Evolutionary conservation across 2,329 filamentous ascomycete genomes (phyloP), one percentile per base, ranked within the genome.

Genomic region (Pseudocercospora musae): DNA sequence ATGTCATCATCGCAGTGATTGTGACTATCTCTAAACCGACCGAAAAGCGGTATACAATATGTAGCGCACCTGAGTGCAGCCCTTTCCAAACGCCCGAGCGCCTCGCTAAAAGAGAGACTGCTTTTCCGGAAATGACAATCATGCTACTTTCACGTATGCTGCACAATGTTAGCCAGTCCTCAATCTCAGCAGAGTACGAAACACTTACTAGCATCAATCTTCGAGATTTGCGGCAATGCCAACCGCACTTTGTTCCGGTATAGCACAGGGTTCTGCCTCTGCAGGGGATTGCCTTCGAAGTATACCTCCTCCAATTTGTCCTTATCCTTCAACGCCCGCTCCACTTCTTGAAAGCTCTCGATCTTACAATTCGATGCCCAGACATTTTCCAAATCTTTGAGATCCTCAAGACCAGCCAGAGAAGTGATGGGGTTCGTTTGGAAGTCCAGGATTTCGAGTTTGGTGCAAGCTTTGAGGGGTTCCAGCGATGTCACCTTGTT

Each of bases 171-270:
- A 25, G 21, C 48, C 48, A 27, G 23, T 21, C 10, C 15, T 23
- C 23, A n/a, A 23, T 11, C 44, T 31, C 7, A 37, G 9, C 6
- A n/a, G 15, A 15, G 27, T 18, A 37, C 9, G 27, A 2, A 18
- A 23, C 9, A 91, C 92, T 87, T 82, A 97, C 94, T 96, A 62
- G 95, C 95, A 85, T 99, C 95, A 75, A 99, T 97, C 81, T 99
- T 93, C 74, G 85, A 85, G 57, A 99, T 81, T 76, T 95, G 89
- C 61, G 95, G 95, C 76, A 99, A 77, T 33, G 92, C 90, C 75
- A 99, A 78, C 62, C 89, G 85, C 48, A 99, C 87, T 79, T 99
- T 99, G 79, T 97, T 98, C 72, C 95, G 83, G 78, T 99, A 99
- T 64, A 97, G 78, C 0, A 91, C 90, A n/a, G 90, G 90, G 4